Evolutionary conservation across 2,329 filamentous ascomycete species (phyloP).

Genomic region (Elsinoe australis): DNA sequence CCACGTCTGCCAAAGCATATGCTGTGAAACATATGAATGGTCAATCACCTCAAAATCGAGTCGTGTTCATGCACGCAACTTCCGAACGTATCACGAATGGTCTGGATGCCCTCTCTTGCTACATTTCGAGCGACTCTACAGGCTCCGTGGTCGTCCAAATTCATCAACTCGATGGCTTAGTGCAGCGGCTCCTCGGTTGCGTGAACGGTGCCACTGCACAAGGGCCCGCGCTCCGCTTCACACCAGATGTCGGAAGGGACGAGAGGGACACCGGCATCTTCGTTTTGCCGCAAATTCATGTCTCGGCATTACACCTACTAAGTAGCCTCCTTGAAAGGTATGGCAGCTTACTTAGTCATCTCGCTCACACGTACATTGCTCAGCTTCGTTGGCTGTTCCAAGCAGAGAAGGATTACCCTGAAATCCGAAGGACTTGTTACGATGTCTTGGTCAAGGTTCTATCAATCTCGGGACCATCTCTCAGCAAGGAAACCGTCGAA

Average conservation of each 20-base stretch:
- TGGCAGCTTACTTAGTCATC: conserved; percentile 48
- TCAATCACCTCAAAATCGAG: background rate
- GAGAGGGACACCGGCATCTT: conserved; percentile 75
- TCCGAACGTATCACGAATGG: conserved; percentile 54
- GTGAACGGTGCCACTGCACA: background rate
- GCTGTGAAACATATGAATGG: background rate
- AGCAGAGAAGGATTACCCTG: conserved; percentile 41
- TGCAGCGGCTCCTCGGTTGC: conserved; percentile 62
- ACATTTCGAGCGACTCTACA: conserved; percentile 58
- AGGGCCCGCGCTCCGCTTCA: conserved; percentile 46
- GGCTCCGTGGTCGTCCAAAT: conserved; percentile 59
- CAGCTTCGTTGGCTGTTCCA: conserved; percentile 65
- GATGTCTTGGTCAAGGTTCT: conserved; percentile 52
- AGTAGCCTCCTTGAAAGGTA: conserved; percentile 52
- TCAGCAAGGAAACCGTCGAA: conserved; percentile 58
- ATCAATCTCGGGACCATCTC: conserved; percentile 53
- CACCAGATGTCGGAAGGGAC: conserved; percentile 65
- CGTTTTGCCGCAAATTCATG: conserved; percentile 65
- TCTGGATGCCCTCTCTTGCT: conserved; percentile 58
- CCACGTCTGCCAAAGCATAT: background rate
- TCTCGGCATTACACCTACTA: conserved; percentile 59
- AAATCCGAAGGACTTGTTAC: conserved; percentile 57
- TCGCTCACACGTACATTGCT: conserved; percentile 60
- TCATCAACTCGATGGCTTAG: conserved; percentile 59
- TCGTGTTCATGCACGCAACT: background rate